Evolutionary conservation across 2,329 filamentous ascomycete species (phyloP).

Genomic region (Geosmithia morbida): DNA sequence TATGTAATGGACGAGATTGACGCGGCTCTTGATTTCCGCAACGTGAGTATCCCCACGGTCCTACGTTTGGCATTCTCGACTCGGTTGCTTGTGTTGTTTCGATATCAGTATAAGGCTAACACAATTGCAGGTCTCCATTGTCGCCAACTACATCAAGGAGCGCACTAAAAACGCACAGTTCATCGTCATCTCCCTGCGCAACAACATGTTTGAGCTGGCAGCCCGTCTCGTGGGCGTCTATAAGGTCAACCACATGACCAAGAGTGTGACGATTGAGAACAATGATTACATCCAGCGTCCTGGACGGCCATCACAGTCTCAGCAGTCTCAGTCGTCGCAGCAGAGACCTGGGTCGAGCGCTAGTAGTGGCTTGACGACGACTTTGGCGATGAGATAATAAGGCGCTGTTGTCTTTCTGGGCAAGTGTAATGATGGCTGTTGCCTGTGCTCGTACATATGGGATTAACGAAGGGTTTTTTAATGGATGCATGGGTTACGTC

Average conservation of each 20-base stretch:
- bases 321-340: slow-evolving; percentile 11
- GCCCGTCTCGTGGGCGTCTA: slow-evolving; percentile 90
- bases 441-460: neutral
- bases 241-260: slow-evolving; percentile 98
- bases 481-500: neutral
- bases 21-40: slow-evolving; percentile 91
- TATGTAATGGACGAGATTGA: slow-evolving; percentile 99
- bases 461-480: neutral
- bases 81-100: too few species aligned
- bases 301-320: slow-evolving; percentile 7
- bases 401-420: neutral
- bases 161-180: slow-evolving; percentile 98
- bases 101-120: too few species aligned
- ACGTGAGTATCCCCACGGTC: slow-evolving; percentile 55
- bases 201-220: slow-evolving; percentile 99
- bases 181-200: slow-evolving; percentile 91
- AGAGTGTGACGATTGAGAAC: slow-evolving; percentile 83
- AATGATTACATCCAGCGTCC: slow-evolving; percentile 51
- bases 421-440: neutral
- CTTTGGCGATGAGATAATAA: slow-evolving; percentile 18
- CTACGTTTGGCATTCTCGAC: too few species aligned
- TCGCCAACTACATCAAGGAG: slow-evolving; percentile 98
- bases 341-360: slow-evolving; percentile 5
- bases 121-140: slow-evolving; percentile 66
- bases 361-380: slow-evolving; percentile 14